Conservation (phyloP, 768 basidiomycete species). For the Fistulinella prunicolor region DNA sequence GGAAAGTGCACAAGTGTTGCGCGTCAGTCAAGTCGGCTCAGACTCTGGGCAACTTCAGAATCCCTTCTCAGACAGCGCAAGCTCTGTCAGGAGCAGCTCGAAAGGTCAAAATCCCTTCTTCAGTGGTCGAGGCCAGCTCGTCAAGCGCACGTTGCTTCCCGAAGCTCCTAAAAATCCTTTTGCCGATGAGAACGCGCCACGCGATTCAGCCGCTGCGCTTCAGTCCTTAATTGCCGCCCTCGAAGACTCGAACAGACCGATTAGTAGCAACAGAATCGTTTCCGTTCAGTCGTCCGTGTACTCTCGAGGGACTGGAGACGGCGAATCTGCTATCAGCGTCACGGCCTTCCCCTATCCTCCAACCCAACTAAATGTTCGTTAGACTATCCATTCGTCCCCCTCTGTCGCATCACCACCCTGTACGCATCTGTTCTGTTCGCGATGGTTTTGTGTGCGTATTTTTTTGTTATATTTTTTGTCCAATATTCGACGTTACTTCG, state of each 20-base stretch:
- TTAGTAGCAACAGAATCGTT: conserved; percentile 48
- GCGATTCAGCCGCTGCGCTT: conserved; percentile 39
- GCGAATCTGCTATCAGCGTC: conserved; percentile 27
- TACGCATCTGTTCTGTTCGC: conserved; percentile 8
- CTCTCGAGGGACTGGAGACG: conserved; percentile 28
- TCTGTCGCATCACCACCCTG: conserved; percentile 3
- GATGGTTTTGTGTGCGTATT: conserved; percentile 14
- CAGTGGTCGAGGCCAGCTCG: conserved; percentile 38
- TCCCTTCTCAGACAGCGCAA: conserved; percentile 27
- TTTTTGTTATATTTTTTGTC: conserved; percentile 9
- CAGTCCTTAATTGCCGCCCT: conserved; percentile 69
- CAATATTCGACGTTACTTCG: conserved; percentile 3
- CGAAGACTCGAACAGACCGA: conserved; percentile 45
- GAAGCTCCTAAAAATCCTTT: conserved; percentile 39
- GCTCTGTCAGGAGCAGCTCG: conserved; percentile 12
- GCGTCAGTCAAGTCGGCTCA: conserved; percentile 32
- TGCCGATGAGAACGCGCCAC: conserved; percentile 32
- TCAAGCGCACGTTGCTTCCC: conserved; percentile 16
- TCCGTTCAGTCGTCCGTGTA: conserved; percentile 55
- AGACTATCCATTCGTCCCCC: neutral
- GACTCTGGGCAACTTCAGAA: conserved; percentile 14
- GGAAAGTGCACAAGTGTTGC: conserved; percentile 67
- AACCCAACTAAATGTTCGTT: conserved; percentile 9
- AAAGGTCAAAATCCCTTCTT: conserved; percentile 38
- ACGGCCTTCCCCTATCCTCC: conserved; percentile 33